Base-by-base conservation (phyloP, 352 stramenopile genomes). In the Phytopythium vexans region DNA sequence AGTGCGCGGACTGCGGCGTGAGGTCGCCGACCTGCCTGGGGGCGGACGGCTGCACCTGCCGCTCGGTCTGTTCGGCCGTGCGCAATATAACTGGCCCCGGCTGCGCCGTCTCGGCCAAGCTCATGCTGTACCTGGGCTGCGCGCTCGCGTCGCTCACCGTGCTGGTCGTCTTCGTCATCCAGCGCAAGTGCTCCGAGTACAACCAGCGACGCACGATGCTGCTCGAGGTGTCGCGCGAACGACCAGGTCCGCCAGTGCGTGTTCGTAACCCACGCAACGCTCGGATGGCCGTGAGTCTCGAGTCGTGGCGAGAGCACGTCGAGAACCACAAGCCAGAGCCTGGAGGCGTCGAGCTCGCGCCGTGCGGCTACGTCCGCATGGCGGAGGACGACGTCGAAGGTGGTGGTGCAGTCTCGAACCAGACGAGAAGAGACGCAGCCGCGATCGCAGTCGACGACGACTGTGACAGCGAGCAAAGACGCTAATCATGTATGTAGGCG, bases 111-210 rank as follows among this genome's bases (percentile, higher is more conserved):
- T 46, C 33, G 15, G 49, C 65, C 34, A 62, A 56, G 42, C 60
- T 62, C 49, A 55, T 49, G 8, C 53, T 79, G 35, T 75, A 69
- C 45, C 31, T 78, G 21, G 56, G 49, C 12, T 74, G 76, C 42
- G 64, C 55, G 3, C 52, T 60, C n/a, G 56, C 64, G 10, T 62
- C 53, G 15, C 38, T 70, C 16, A 41, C 45, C 41, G 52, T 82
- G 49, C 69, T 72, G 48, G 31, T 66, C 21, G 49, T 77, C 50
- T 67, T 82, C n/a, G 77, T 62, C 49, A 52, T 65, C 44, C 72
- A 82, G 53, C 62, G 66, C 48, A 66, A 60, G 36, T 72, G 60
- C 39, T 56, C 58, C 43, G 72, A 82, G 56, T 54, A 57, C 15
- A 58, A 51, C 33, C 35, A 60, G 10, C 64, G 66, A 27, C 43